Base-by-base conservation (phyloP, 1,139 yeast genomes). In the Arxiozyma bovina region DNA sequence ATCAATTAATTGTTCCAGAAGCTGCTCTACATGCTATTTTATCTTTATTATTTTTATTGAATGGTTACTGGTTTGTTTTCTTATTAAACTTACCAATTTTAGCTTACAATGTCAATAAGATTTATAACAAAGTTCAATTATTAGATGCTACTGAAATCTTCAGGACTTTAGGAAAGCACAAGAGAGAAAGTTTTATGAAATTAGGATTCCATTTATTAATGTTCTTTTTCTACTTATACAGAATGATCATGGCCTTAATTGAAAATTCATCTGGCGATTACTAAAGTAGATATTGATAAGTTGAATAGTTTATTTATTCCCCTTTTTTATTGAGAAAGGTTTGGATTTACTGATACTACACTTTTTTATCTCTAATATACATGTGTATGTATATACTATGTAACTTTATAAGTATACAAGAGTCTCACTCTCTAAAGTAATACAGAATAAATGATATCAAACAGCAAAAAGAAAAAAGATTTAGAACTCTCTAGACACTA, bases 71-170 rank as follows among this genome's bases (percentile, higher is more conserved):
- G 98, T 82, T 88, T 72, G 82, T 91, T 42, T 87, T 93, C 73
- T 74, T 91, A 67, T 73, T 93, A 69, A 91, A 91, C 73, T 74
- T 87, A 62, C 99, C 99, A 51, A 77, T 94, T 60, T 74, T 89
- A 57, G 96, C 93, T 46, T 90, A 77, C 76, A 90, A 90, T 70
- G 82, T 77, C 58, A 85, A 85, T 74, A 87, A 87, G 72, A 72
- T 77, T 57, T 76, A 82, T 63, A 83, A 81, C 64, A 87, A 87
- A 73, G 86, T 85, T 71, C 93, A 93, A 71, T 75, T 89, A 60
- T 81, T 94, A 71, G 99, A 93, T 73, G 99, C 99, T 57, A 93
- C 99, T 50, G 99, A 93, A 74, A 94, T 93, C 67, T 93, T 93
- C 76, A 84, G 98, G 76, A 91, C 98, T 51, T 79, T 94, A 68